Evolutionary conservation across 345 rosid species (phyloP).

Genomic region (Gossypium arboreum): DNA sequence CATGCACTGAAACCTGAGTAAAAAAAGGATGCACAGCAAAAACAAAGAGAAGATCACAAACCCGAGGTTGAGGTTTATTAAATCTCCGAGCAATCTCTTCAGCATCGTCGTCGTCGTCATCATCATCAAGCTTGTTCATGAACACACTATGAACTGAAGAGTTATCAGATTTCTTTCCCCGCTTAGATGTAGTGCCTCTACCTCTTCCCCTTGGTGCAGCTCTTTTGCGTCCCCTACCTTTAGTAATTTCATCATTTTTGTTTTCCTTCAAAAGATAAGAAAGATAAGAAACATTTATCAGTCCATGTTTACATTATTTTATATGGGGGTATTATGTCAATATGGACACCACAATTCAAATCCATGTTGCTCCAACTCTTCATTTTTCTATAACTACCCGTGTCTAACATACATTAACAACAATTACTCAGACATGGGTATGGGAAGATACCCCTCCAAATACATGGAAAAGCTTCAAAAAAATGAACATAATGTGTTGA

Average conservation of each 20-base stretch:
- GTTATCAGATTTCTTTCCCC: constrained; percentile 68
- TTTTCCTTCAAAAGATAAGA: constrained; percentile 41
- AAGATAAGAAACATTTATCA: not conserved
- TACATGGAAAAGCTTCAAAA: not conserved
- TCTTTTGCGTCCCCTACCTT: constrained; percentile 68
- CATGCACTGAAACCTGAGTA: not conserved
- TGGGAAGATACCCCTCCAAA: not conserved
- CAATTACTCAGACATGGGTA: not conserved
- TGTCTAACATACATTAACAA: not conserved
- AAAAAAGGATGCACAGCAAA: not conserved
- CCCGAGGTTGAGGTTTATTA: constrained; percentile 69
- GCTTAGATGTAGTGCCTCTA: constrained; percentile 68
- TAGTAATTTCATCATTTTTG: constrained; percentile 48
- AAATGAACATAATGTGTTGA: not conserved
- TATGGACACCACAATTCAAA: not conserved
- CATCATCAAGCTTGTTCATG: constrained; percentile 60
- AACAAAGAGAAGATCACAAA: constrained; percentile 24
- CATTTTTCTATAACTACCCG: not conserved
- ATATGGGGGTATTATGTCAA: constrained; percentile 2
- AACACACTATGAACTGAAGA: constrained; percentile 58
- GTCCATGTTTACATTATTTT: not conserved
- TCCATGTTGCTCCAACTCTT: not conserved
- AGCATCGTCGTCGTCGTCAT: constrained; percentile 54
- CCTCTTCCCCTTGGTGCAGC: constrained; percentile 67
- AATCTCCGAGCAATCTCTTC: constrained; percentile 48